Percentiles rank a stretch among this genome's conserved stretches.
Conservation (phyloP, 2,329 filamentous ascomycete species). For the Corynespora cassiicola region DNA sequence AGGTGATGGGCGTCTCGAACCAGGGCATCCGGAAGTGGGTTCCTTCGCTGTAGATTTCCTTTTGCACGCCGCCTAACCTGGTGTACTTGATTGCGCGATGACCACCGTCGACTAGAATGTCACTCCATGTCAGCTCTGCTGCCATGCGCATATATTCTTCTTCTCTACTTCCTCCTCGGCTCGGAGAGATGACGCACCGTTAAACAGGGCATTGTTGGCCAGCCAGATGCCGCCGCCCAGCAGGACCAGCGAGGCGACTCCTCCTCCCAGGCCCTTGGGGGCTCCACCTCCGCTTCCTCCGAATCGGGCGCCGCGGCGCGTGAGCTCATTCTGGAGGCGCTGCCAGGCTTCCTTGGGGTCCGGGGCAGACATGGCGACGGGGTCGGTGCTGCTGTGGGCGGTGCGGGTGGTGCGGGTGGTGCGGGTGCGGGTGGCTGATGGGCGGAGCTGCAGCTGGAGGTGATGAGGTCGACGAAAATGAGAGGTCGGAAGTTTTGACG, state of each 20-base stretch:
- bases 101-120: conserved; percentile 93
- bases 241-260: conserved; percentile 60
- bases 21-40: conserved; percentile 94
- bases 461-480: conserved; percentile 38
- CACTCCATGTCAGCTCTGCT: conserved; percentile 25
- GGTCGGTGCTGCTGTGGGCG: conserved; percentile 31
- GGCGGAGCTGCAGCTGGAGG: conserved; percentile 15
- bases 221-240: conserved; percentile 62
- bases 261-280: conserved; percentile 62
- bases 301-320: conserved; percentile 50
- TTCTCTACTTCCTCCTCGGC: too few relatives aligned
- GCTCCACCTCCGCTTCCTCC: conserved; percentile 57
- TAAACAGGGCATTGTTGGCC: conserved; percentile 71
- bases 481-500: too few relatives aligned
- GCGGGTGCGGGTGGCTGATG: conserved; percentile 24
- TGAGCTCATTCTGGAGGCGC: conserved; percentile 68
- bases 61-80: conserved; percentile 87
- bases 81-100: conserved; percentile 99
- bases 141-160: too few relatives aligned
- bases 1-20: conserved; percentile 96
- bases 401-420: conserved; percentile 42
- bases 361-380: conserved; percentile 41
- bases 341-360: conserved; percentile 72
- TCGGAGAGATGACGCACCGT: conserved; percentile 57
- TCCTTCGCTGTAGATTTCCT: conserved; percentile 97